Conservation (phyloP, 2,329 filamentous ascomycete genomes). For the Nannizziopsis arthrosporioides region DNA sequence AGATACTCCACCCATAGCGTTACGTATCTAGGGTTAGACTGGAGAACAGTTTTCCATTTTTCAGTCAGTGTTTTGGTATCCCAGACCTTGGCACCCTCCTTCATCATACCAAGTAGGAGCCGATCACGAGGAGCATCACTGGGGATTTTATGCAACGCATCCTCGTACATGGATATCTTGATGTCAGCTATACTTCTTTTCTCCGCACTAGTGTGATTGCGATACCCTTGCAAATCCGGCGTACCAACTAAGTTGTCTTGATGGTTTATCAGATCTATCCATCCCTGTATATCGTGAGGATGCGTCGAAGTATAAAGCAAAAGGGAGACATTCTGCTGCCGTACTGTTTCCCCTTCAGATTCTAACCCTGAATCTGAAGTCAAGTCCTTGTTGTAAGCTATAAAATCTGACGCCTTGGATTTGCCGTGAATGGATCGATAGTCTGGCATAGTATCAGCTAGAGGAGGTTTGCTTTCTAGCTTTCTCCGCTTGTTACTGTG, state of each 20-base stretch:
- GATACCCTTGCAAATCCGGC: slow-evolving; percentile 20
- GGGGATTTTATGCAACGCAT: slow-evolving; percentile 53
- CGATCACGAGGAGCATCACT: slow-evolving; percentile 41
- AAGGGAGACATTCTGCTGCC: slow-evolving; percentile 42
- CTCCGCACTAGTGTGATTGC: slow-evolving; percentile 48
- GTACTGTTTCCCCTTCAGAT: slow-evolving; percentile 34
- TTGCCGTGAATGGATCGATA: slow-evolving; percentile 58
- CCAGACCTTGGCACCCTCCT: slow-evolving; percentile 66
- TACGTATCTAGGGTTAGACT: slow-evolving; percentile 46
- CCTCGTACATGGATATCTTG: slow-evolving; percentile 66
- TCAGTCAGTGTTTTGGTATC: slow-evolving; percentile 47
- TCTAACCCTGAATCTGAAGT: slow-evolving; percentile 40
- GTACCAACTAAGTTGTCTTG: slow-evolving; percentile 57
- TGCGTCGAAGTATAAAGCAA: slow-evolving; percentile 51
- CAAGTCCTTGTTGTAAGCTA: slow-evolving; percentile 39
- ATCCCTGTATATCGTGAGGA: slow-evolving; percentile 57
- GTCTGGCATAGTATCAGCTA: slow-evolving; percentile 37
- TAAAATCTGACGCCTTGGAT: slow-evolving; percentile 38
- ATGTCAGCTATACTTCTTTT: slow-evolving; percentile 61
- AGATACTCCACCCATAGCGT: slow-evolving; percentile 62
- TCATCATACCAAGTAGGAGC: slow-evolving; percentile 58
- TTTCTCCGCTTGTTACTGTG: slow-evolving; percentile 33
- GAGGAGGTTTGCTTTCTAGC: slow-evolving; percentile 17
- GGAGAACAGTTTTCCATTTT: slow-evolving; percentile 55
- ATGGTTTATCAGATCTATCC: slow-evolving; percentile 67